Evolutionary conservation across 148 eudicot genomes (phyloP).

Genomic region (Dianthus caryophyllus): DNA sequence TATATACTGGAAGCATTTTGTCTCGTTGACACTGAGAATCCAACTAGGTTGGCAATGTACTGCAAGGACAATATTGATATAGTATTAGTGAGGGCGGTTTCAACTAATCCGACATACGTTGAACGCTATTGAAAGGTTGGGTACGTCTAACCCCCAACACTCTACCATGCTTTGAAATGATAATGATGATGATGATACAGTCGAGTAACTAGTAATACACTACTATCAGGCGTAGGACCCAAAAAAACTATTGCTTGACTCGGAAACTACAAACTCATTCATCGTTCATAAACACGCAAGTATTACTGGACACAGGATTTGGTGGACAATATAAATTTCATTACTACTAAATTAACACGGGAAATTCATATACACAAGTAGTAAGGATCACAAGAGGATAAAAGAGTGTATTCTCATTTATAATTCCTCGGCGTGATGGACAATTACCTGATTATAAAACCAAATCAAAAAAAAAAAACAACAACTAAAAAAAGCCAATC

Average conservation of each 20-base stretch:
- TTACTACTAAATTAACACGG: background rate
- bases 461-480: background rate
- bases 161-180: background rate
- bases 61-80: slow-evolving; percentile 20
- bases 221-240: background rate
- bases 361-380: background rate
- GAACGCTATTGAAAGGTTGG: background rate
- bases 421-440: background rate
- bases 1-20: slow-evolving; percentile 40
- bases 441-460: background rate
- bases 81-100: background rate
- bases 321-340: background rate
- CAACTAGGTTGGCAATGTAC: slow-evolving; percentile 52
- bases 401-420: background rate
- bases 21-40: slow-evolving; percentile 40
- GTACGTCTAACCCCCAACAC: background rate
- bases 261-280: background rate
- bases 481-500: background rate
- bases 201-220: background rate
- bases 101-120: background rate
- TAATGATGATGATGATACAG: background rate
- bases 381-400: background rate
- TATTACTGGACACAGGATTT: background rate
- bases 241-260: background rate
- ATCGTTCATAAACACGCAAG: background rate